phyloP scores from a whole-genome alignment of 305 asterid genomes.

The Nicotiana rustica region DNA sequence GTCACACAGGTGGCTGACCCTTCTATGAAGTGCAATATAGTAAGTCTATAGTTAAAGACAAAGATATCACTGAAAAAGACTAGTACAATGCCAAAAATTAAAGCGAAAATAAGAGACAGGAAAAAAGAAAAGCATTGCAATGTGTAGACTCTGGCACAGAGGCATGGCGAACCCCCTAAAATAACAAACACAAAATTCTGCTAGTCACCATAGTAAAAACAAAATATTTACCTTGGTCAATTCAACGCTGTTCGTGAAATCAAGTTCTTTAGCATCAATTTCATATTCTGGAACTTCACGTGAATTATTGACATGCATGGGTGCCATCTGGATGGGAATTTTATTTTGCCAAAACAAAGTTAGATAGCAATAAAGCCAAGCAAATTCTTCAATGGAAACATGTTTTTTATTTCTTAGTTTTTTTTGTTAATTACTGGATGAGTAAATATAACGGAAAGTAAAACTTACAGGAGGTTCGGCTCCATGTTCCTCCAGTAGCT shows the following conservation, averaged over 20 bases:
- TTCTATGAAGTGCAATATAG: background rate
- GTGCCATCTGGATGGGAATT: slow-evolving; percentile 66
- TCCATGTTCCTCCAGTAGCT: slow-evolving; percentile 75
- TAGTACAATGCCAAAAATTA: background rate
- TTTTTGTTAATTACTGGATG: background rate
- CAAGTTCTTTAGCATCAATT: slow-evolving; percentile 79
- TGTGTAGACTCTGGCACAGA: background rate
- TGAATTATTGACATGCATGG: slow-evolving; percentile 79
- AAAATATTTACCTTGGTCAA: slow-evolving; percentile 69
- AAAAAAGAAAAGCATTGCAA: background rate
- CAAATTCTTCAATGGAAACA: background rate
- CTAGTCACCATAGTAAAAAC: background rate
- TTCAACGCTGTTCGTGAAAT: slow-evolving; percentile 73
- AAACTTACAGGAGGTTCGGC: slow-evolving; percentile 63
- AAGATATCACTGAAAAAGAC: background rate
- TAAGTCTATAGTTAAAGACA: background rate
- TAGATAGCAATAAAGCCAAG: slow-evolving; percentile 14
- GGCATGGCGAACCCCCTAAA: background rate
- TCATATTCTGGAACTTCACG: slow-evolving; percentile 93
- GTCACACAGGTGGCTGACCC: background rate
- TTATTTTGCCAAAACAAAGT: slow-evolving; percentile 25
- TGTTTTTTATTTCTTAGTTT: background rate
- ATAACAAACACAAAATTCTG: background rate
- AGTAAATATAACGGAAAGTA: background rate
- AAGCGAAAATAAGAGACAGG: background rate